Conservation (phyloP, 257 asterid genomes). For the Solanum rostratum region DNA sequence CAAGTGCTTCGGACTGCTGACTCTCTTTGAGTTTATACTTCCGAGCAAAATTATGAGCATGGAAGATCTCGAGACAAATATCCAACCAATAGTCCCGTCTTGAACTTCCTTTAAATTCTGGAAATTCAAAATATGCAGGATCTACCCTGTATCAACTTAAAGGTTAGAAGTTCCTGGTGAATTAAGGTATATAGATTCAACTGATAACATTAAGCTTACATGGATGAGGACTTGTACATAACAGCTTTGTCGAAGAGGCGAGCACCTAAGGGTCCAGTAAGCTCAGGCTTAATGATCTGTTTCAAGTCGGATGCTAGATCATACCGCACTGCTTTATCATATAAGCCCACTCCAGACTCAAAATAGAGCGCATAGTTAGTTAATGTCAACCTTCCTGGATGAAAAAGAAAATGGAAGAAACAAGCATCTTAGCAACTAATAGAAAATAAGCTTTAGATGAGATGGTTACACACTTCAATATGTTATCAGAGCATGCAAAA, state of each 20-base stretch:
- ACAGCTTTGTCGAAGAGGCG: conserved; percentile 93
- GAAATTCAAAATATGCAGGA: conserved; percentile 86
- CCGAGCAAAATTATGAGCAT: conserved; percentile 57
- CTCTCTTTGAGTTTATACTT: conserved; percentile 47
- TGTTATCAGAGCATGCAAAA: not conserved
- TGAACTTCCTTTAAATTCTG: conserved; percentile 84
- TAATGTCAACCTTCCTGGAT: conserved; percentile 81
- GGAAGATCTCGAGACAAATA: conserved; percentile 67
- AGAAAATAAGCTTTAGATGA: not conserved
- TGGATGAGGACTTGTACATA: conserved; percentile 77
- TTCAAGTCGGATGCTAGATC: conserved; percentile 67
- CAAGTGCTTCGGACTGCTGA: conserved; percentile 64
- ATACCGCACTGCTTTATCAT: conserved; percentile 78
- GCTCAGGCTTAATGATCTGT: conserved; percentile 80
- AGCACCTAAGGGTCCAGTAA: conserved; percentile 95
- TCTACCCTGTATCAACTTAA: conserved; percentile 47
- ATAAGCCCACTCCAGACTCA: conserved; percentile 76
- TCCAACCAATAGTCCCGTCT: conserved; percentile 93
- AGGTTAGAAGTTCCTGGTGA: conserved; percentile 25
- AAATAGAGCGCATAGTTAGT: conserved; percentile 78
- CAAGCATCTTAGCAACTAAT: not conserved
- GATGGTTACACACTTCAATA: not conserved
- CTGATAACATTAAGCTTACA: conserved; percentile 41
- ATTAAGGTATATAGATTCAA: conserved; percentile 6
- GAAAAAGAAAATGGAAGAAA: not conserved